phyloP scores from a whole-genome alignment of 768 basidiomycete genomes.

The Tephrocybe sp. region DNA sequence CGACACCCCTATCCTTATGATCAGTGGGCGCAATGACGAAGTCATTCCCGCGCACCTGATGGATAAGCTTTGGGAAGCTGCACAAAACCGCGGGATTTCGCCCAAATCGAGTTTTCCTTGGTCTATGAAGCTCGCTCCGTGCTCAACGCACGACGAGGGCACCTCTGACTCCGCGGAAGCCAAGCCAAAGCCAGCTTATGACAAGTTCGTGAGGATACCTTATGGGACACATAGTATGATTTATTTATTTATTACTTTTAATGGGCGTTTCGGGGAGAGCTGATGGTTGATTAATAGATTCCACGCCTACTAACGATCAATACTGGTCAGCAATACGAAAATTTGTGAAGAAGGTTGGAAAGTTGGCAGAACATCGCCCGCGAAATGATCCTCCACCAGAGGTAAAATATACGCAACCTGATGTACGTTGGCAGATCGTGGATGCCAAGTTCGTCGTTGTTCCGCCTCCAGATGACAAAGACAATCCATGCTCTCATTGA shows the following conservation, averaged over 20 bases:
- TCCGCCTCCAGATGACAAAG: too few species aligned
- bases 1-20: conserved; percentile 65
- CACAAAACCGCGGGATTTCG: conserved; percentile 33
- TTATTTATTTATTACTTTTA: not conserved
- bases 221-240: conserved; percentile 38
- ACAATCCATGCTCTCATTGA: too few species aligned
- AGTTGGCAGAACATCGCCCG: not conserved
- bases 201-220: conserved; percentile 32
- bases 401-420: not conserved
- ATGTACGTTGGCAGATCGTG: conserved; percentile 4
- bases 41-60: conserved; percentile 66
- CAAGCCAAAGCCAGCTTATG: conserved; percentile 4
- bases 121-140: too few species aligned
- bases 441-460: too few species aligned
- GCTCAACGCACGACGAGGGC: conserved; percentile 8
- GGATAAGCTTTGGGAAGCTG: conserved; percentile 54
- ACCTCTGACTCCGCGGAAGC: conserved; percentile 21
- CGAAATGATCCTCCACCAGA: too few species aligned
- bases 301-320: not conserved
- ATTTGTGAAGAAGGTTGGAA: not conserved
- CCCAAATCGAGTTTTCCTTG: not conserved
- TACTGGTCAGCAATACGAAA: conserved; percentile 1
- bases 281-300: not conserved
- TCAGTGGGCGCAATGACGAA: conserved; percentile 61
- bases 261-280: not conserved